A percentile compares a stretch with the other conserved stretches of the same genome.
Evolutionary conservation across 2,329 filamentous ascomycete species (phyloP).

Genomic region (Rhynchosporium secalis): DNA sequence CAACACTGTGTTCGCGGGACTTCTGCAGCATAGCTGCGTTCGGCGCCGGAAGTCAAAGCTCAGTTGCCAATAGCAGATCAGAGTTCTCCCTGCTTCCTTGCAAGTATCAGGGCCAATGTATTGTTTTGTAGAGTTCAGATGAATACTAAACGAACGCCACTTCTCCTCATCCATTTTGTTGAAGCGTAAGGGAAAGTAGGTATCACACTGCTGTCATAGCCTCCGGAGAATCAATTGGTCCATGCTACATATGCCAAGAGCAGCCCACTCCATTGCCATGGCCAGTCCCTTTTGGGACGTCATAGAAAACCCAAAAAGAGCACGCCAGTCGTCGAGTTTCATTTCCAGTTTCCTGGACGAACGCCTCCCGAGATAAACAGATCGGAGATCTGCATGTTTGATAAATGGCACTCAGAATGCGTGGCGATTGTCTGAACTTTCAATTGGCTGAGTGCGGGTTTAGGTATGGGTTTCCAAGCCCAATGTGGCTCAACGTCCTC

Average conservation of each 20-base stretch:
- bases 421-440: background rate
- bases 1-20: background rate
- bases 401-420: background rate
- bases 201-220: background rate
- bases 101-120: background rate
- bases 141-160: background rate
- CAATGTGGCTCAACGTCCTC: background rate
- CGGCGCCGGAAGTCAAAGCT: background rate
- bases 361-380: background rate
- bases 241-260: background rate
- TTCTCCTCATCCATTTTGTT: background rate
- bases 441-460: background rate
- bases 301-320: background rate
- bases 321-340: background rate
- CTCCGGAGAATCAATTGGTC: background rate
- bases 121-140: background rate
- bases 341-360: slow-evolving; percentile 1
- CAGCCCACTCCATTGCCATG: background rate
- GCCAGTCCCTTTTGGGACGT: background rate
- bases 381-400: background rate
- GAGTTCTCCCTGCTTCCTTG: background rate
- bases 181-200: background rate
- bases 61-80: background rate
- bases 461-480: background rate
- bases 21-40: background rate